Conservation (phyloP, 164 flowering plant species). For the Macadamia integrifolia region DNA sequence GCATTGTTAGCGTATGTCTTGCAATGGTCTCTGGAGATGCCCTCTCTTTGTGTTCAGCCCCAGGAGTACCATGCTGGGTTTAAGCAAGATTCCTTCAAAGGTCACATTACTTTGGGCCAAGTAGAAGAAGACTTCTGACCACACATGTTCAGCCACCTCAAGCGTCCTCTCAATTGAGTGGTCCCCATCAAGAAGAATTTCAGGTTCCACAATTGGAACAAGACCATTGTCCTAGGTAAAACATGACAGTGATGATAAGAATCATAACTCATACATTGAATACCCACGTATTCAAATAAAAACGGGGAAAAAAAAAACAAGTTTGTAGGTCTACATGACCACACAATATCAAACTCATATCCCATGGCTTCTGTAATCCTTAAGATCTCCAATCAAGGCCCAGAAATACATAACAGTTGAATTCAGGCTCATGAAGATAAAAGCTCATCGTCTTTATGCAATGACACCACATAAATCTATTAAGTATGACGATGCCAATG, state of each 20-base stretch:
- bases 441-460: no score
- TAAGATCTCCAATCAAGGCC: no score
- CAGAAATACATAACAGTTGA: no score
- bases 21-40: conserved; percentile 12
- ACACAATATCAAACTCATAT: no score
- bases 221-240: conserved; percentile 6
- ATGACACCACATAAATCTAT: no score
- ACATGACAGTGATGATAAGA: neutral
- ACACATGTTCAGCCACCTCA: conserved; percentile 7
- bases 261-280: no score
- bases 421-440: no score
- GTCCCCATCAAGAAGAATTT: conserved; percentile 8
- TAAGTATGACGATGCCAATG: no score
- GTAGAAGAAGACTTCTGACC: conserved; percentile 10
- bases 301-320: no score
- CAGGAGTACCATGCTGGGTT: conserved; percentile 5
- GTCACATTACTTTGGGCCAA: conserved; percentile 1
- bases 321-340: no score
- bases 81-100: conserved; percentile 5
- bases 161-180: conserved; percentile 9
- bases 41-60: conserved; percentile 9
- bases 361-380: no score
- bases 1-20: conserved; percentile 3
- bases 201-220: conserved; percentile 9
- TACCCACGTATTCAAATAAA: no score